Evolutionary conservation across 2,329 filamentous ascomycete genomes (phyloP).

Genomic region (Cordyceps tenuipes): DNA sequence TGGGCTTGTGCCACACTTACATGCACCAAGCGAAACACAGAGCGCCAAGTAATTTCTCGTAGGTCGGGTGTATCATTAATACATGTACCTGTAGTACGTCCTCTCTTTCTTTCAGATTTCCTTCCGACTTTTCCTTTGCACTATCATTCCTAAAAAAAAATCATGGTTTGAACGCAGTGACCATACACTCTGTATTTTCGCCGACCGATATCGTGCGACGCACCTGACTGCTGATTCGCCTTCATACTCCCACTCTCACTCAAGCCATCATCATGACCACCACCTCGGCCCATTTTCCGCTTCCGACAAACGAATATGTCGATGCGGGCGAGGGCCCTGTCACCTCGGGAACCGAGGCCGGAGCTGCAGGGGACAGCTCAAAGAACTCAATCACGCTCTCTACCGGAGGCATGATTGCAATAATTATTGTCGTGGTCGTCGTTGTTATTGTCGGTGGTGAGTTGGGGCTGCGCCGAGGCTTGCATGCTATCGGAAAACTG

Average conservation of each 20-base stretch:
- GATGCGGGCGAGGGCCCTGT: conserved; percentile 25
- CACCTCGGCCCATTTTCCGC: background rate
- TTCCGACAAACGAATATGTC: conserved; percentile 24
- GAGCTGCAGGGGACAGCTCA: conserved; percentile 55
- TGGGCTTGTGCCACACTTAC: background rate
- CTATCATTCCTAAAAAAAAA: background rate
- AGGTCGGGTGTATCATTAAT: background rate
- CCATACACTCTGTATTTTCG: conserved; percentile 8
- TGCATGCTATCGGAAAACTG: background rate
- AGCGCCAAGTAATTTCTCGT: background rate
- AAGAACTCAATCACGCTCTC: conserved; percentile 54
- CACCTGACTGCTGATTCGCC: conserved; percentile 21
- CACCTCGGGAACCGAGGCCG: conserved; percentile 45
- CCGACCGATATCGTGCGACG: conserved; percentile 27
- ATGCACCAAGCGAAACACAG: background rate
- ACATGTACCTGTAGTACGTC: background rate
- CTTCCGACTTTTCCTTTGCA: background rate
- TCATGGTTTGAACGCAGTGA: background rate
- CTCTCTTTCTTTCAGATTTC: background rate
- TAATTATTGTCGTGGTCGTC: conserved; percentile 61
- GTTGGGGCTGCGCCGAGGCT: conserved; percentile 12
- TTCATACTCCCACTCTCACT: conserved; percentile 38
- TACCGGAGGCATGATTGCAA: conserved; percentile 61
- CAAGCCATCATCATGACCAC: conserved; percentile 16
- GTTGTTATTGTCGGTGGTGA: conserved; percentile 62